Base-by-base conservation (phyloP, 768 basidiomycete species). In the Tylopilus balloui region DNA sequence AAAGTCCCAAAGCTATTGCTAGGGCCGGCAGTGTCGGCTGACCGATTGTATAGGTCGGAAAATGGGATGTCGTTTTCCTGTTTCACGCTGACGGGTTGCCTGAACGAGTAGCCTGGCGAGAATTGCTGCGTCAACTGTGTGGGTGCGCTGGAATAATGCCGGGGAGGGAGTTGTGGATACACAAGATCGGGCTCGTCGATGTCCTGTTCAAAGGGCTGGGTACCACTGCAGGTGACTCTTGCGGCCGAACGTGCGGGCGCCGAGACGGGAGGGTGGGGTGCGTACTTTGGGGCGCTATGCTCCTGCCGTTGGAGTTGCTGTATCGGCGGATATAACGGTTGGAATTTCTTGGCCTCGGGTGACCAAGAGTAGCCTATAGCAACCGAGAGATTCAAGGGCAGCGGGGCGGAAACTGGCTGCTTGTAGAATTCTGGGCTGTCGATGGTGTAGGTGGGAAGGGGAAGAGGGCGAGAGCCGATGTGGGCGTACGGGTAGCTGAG, bases 291-390 rank as follows among this genome's bases (percentile, higher is more conserved):
- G 23, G 59, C 50, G 61, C 48, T 57, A 58, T 50, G 58, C 28
- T 52, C 61, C 10, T 62, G 60, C 36, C 53, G 64, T 19, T 58
- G 62, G 4, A 55, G 46, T 48, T 65, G 64, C 55, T 67, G 66
- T 57, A 55, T 53, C 57, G 64, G 63, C 28, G 66, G 53, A 67
- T 58, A 69, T 56, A 66, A 55, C 68, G 63, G 66, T 52, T 69
- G 68, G 41, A 69, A 67, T 58, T 69, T 68, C 58, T 69, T 67
- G 1, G 54, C 45, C 27, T 66, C 61, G 0, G 61, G 61, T 6
- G 68, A 67, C 64, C 64, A 67, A 0, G 61, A 48, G 31, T 69
- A 69, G 2, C 55, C 56, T 66, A 69, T 68, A 1, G 66, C 59
- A 45, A 64, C 24, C 3, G 68, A 69, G 47, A 68, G 43, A 42